Conservation (phyloP, 2,329 filamentous ascomycete species). For the Macrophomina phaseolina region DNA sequence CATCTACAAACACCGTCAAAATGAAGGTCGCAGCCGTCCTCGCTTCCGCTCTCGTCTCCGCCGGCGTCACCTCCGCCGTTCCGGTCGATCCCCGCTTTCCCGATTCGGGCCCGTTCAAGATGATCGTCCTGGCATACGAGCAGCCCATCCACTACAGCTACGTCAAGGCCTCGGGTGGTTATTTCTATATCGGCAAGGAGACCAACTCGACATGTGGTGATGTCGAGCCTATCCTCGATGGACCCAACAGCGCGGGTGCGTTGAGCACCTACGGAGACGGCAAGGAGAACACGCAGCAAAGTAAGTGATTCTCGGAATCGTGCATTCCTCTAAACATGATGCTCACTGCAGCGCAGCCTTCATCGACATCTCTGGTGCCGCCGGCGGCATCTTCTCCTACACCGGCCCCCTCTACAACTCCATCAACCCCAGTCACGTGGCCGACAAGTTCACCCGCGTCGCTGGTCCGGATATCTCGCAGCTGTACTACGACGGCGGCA, state of each 20-base stretch:
- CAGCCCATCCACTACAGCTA: slow-evolving; percentile 15
- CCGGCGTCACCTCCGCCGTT: neutral
- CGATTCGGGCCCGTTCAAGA: slow-evolving; percentile 2
- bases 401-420: neutral
- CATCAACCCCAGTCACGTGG: neutral
- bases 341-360: neutral
- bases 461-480: slow-evolving; percentile 3
- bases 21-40: slow-evolving; percentile 15
- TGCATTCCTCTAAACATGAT: neutral
- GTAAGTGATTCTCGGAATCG: neutral
- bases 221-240: neutral
- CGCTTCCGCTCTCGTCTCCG: slow-evolving; percentile 2
- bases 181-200: slow-evolving; percentile 16
- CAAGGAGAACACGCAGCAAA: slow-evolving; percentile 2
- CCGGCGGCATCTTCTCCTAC: slow-evolving; percentile 1
- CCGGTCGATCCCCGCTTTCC: slow-evolving; percentile 17
- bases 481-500: slow-evolving; percentile 11
- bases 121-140: neutral
- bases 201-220: slow-evolving; percentile 13
- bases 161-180: slow-evolving; percentile 5
- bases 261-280: slow-evolving; percentile 1
- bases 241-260: neutral
- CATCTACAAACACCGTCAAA: neutral
- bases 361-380: slow-evolving; percentile 14
- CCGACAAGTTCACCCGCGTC: slow-evolving; percentile 1